These are phyloP conservation scores for Helianthus tuberosus DNA, from an alignment of 129 eudicot genomes.

Conservation along the genomic window DNA sequence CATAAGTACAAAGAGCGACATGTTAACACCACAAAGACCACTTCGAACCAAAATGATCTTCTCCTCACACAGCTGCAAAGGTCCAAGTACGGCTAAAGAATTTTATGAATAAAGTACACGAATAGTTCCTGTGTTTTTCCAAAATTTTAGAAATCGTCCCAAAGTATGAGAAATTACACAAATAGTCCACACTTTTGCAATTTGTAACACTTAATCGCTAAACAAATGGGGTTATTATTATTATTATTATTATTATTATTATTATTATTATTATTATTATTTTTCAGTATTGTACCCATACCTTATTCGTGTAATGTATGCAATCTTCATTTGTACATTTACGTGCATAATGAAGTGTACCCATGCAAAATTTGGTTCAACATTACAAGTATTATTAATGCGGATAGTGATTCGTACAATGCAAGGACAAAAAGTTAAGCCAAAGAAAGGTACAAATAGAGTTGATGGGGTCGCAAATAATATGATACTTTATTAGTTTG, in stretches of 20 bases:
- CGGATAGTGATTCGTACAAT: slow-evolving; percentile 25
- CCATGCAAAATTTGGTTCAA: slow-evolving; percentile 12
- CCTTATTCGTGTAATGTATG: background rate
- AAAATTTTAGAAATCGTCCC: too few relatives aligned
- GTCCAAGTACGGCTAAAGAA: background rate
- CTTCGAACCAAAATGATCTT: too few relatives aligned
- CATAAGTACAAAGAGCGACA: too few relatives aligned
- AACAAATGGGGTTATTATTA: too few relatives aligned
- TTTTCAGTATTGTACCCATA: background rate
- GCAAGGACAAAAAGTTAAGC: slow-evolving; percentile 26
- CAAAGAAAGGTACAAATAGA: slow-evolving; percentile 18
- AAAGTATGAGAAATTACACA: too few relatives aligned
- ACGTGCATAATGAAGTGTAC: background rate
- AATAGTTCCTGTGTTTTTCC: too few relatives aligned
- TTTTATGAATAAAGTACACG: background rate
- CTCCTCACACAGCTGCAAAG: too few relatives aligned
- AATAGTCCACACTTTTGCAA: too few relatives aligned
- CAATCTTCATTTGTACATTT: slow-evolving; percentile 1
- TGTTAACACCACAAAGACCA: too few relatives aligned
- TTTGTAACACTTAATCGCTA: too few relatives aligned
- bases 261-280: too few relatives aligned
- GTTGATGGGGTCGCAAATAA: slow-evolving; percentile 23
- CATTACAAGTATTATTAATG: slow-evolving; percentile 18
- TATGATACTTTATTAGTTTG: slow-evolving; percentile 26
- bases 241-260: too few relatives aligned